Evolutionary conservation across 2,329 filamentous ascomycete genomes (phyloP).

Genomic region (Cladosporium cucumerinum): DNA sequence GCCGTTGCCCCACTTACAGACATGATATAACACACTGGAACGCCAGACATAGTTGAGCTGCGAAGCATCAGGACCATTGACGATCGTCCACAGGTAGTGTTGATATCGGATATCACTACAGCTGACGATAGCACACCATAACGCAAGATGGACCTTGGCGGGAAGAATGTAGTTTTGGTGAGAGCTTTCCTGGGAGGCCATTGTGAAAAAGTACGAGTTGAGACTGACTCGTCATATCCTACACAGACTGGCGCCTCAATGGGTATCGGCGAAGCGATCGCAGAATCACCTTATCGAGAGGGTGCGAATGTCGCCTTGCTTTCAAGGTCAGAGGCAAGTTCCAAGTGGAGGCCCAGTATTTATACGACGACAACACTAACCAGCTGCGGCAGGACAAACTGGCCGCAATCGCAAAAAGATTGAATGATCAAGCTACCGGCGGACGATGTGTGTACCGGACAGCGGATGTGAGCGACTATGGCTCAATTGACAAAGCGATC

Average conservation of each 20-base stretch:
- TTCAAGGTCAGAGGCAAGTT: background rate
- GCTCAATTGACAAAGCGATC: constrained; percentile 34
- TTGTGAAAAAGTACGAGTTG: background rate
- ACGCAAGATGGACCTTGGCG: background rate
- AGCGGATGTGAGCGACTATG: constrained; percentile 35
- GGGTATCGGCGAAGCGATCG: background rate
- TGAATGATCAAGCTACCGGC: background rate
- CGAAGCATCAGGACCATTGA: background rate
- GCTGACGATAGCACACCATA: background rate
- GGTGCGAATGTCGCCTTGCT: background rate
- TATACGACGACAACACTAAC: background rate
- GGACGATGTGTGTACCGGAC: constrained; percentile 27
- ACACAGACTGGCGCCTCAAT: background rate
- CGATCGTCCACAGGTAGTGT: background rate
- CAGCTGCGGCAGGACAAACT: background rate
- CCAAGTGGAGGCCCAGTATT: background rate
- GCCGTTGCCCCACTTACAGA: background rate
- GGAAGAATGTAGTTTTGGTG: background rate
- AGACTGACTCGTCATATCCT: background rate
- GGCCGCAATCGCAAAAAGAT: background rate
- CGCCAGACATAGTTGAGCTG: background rate
- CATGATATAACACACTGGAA: background rate
- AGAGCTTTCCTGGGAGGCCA: background rate
- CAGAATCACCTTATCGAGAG: background rate
- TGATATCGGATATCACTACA: background rate